Evolutionary conservation across 139 green algal species (phyloP), one percentile per base, ranked within the genome.

Genomic region (Haematococcus sp.): DNA sequence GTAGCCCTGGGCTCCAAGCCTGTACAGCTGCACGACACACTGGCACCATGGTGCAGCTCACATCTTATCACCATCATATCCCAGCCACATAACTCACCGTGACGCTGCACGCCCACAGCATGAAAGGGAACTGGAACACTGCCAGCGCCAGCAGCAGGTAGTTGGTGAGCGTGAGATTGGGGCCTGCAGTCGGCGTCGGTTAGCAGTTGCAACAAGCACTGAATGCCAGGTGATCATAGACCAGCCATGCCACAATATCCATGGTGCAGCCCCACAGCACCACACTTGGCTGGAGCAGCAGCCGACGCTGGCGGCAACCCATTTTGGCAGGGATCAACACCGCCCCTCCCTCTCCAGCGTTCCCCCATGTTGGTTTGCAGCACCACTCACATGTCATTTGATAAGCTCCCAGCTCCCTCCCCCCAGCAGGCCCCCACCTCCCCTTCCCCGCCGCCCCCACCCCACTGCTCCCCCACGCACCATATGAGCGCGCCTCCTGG

Each of bases 81-180:
- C 13, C 34, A 54, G 64, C 64, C 20, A 63, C 20, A 4, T 40
- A 19, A 28, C 46, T 58, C 35, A 80, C 33, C 31, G 35, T 35
- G 52, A 80, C 74, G 27, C 54, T 75, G 23, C 43, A 59, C 7
- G 93, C 74, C 80, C 81, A 95, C 25, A 89, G 85, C 1, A 86
- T 71, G 58, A 92, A 92, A 0, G 91, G 92, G 60, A 96, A 94
- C 78, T 98, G 93, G 25, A 95, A 88, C 17, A 86, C 43, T 11
- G 87, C 91, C 32, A 97, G 72, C 0, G 75, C 84, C 22, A 98
- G 82, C 63, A 98, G 77, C 71, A 97, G 70, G 74, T 98, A 98
- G 78, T 95, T 97, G 76, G 92, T 85, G 11, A 78, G 59, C 33
- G 73, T 88, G n/a, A 85, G 73, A 70, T 95, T 83, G 13, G 81